A percentile compares a stretch with the other conserved stretches of the same genome.
These are phyloP conservation scores for Fusarium equiseti DNA, from an alignment of 2,329 filamentous ascomycete genomes.

Conservation along the genomic window DNA sequence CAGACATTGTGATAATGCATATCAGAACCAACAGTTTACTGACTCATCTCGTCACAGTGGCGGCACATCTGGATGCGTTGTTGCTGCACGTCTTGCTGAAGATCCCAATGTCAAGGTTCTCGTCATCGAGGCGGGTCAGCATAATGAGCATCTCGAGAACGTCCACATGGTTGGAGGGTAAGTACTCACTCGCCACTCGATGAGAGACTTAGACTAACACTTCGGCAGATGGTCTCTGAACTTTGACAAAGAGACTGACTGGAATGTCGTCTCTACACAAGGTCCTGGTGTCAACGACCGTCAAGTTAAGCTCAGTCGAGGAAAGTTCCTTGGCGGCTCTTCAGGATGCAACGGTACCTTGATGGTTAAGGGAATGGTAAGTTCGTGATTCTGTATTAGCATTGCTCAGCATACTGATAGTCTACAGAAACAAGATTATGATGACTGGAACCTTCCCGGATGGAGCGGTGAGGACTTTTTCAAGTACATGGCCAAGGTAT, in stretches of 20 bases:
- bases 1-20: not conserved
- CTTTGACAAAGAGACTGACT: constrained; percentile 63
- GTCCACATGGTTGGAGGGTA: constrained; percentile 64
- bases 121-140: constrained; percentile 54
- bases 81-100: constrained; percentile 55
- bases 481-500: constrained; percentile 66
- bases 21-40: not conserved
- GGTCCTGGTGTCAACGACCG: constrained; percentile 55
- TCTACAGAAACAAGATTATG: constrained; percentile 57
- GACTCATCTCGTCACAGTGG: constrained; percentile 41
- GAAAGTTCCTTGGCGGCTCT: constrained; percentile 63
- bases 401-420: not conserved
- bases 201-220: not conserved
- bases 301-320: constrained; percentile 61
- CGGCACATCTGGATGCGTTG: constrained; percentile 54
- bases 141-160: constrained; percentile 60
- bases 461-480: constrained; percentile 70
- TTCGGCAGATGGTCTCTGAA: constrained; percentile 56
- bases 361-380: constrained; percentile 58
- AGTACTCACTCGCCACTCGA: constrained; percentile 10
- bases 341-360: constrained; percentile 64
- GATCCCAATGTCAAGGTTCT: constrained; percentile 48
- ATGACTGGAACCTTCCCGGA: constrained; percentile 67
- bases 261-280: constrained; percentile 61
- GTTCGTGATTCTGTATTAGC: not conserved